phyloP scores from a whole-genome alignment of 169 alveolate species.

The Babesia bigemina region DNA sequence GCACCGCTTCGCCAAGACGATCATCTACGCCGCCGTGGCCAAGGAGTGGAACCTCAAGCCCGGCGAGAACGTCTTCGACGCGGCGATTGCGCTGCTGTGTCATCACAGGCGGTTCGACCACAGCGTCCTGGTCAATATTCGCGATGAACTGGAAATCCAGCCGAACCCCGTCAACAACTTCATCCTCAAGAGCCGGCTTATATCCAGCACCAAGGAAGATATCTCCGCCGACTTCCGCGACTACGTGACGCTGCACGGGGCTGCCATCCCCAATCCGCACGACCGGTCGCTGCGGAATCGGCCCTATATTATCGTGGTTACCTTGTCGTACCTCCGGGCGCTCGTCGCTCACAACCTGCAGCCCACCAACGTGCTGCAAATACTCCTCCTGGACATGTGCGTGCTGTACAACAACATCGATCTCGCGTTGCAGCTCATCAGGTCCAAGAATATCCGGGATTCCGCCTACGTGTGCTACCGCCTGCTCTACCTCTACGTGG shows the following conservation, averaged over 20 bases:
- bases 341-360: slow-evolving; percentile 34
- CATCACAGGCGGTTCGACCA: slow-evolving; percentile 30
- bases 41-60: slow-evolving; percentile 50
- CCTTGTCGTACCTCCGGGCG: slow-evolving; percentile 41
- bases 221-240: slow-evolving; percentile 19
- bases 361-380: slow-evolving; percentile 44
- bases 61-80: slow-evolving; percentile 50
- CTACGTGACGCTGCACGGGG: slow-evolving; percentile 12
- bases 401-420: slow-evolving; percentile 40
- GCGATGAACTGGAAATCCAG: slow-evolving; percentile 26
- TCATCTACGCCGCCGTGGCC: slow-evolving; percentile 32
- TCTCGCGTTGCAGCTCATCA: slow-evolving; percentile 11
- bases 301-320: slow-evolving; percentile 36
- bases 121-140: slow-evolving; percentile 6
- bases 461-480: slow-evolving; percentile 46
- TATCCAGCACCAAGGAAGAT: slow-evolving; percentile 15
- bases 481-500: slow-evolving; percentile 27
- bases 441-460: slow-evolving; percentile 45
- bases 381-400: slow-evolving; percentile 53
- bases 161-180: slow-evolving; percentile 14
- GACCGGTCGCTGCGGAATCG: background rate
- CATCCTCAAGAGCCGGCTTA: slow-evolving; percentile 40
- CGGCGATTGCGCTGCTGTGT: slow-evolving; percentile 43
- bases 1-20: slow-evolving; percentile 29
- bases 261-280: slow-evolving; percentile 27